Conservation (phyloP, 164 flowering plant genomes). For the Nymphaea colorata region DNA sequence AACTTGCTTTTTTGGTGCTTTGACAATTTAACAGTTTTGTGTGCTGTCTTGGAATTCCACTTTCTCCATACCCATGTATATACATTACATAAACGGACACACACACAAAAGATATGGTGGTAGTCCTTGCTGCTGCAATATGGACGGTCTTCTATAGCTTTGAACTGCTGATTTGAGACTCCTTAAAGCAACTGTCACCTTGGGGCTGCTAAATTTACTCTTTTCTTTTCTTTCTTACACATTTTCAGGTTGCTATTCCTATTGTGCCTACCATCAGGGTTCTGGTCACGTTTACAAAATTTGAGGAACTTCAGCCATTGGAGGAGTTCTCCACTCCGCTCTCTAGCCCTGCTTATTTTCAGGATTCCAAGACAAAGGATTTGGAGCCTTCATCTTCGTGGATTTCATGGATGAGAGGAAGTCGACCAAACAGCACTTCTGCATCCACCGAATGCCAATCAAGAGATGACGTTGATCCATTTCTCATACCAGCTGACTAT, state of each 20-base stretch:
- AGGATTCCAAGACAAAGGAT: constrained; percentile 62
- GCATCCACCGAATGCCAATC: constrained; percentile 36
- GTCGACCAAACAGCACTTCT: constrained; percentile 49
- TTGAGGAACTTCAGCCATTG: constrained; percentile 69
- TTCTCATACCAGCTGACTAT: constrained; percentile 82
- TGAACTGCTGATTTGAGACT: too few species aligned
- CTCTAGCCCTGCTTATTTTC: constrained; percentile 70
- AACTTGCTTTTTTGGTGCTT: too few species aligned
- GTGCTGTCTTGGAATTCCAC: too few species aligned
- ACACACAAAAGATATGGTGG: too few species aligned
- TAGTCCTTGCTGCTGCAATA: too few species aligned
- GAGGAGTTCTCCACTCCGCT: constrained; percentile 93
- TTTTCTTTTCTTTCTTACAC: not conserved
- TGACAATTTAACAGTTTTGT: too few species aligned
- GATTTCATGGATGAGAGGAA: constrained; percentile 98
- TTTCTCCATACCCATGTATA: too few species aligned
- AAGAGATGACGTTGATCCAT: constrained; percentile 79
- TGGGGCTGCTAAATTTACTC: too few species aligned
- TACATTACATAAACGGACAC: too few species aligned
- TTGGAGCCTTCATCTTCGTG: constrained; percentile 53
- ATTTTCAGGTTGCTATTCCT: constrained; percentile 82
- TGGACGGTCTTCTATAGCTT: too few species aligned
- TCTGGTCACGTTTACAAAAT: constrained; percentile 83
- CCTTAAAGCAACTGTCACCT: too few species aligned
- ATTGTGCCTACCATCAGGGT: constrained; percentile 93